A percentile compares a stretch with the other conserved stretches of the same genome.
These are phyloP conservation scores for Globisporangium echinulatum DNA, from an alignment of 352 stramenopile species.

Conservation along the genomic window DNA sequence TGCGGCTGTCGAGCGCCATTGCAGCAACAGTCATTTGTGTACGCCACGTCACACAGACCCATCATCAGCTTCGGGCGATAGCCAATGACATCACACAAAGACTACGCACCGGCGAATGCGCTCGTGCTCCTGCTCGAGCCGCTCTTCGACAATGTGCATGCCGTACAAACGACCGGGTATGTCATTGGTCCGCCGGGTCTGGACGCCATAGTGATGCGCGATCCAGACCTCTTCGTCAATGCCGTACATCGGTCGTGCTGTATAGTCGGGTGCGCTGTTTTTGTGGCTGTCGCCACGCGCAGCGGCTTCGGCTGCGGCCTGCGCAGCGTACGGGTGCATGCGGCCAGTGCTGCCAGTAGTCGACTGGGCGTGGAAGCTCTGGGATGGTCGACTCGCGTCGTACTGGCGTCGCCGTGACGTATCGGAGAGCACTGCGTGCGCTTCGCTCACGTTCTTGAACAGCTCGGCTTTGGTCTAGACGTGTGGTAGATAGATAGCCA, in stretches of 20 bases:
- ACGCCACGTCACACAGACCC: not conserved
- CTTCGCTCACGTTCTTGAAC: slow-evolving; percentile 82
- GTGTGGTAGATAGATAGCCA: not conserved
- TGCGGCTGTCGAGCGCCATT: slow-evolving; percentile 22
- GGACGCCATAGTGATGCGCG: slow-evolving; percentile 71
- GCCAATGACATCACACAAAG: not conserved
- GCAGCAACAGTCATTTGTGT: not conserved
- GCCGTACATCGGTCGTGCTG: slow-evolving; percentile 35
- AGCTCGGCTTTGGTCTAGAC: slow-evolving; percentile 65
- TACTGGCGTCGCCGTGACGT: slow-evolving; percentile 49
- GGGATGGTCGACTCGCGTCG: slow-evolving; percentile 37
- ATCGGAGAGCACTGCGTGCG: slow-evolving; percentile 74
- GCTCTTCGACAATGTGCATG: slow-evolving; percentile 70
- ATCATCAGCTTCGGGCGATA: not conserved
- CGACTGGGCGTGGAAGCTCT: slow-evolving; percentile 37
- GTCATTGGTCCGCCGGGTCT: slow-evolving; percentile 29
- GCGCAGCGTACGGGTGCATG: slow-evolving; percentile 52
- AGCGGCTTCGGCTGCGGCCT: slow-evolving; percentile 20
- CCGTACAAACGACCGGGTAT: slow-evolving; percentile 59
- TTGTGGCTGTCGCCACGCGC: slow-evolving; percentile 12
- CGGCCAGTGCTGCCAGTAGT: slow-evolving; percentile 23
- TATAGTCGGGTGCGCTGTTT: slow-evolving; percentile 7
- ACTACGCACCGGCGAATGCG: slow-evolving; percentile 40
- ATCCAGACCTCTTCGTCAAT: slow-evolving; percentile 84
- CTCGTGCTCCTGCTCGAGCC: slow-evolving; percentile 55